Evolutionary conservation across 257 asterid genomes (phyloP).

Genomic region (Przewalskia tangutica): DNA sequence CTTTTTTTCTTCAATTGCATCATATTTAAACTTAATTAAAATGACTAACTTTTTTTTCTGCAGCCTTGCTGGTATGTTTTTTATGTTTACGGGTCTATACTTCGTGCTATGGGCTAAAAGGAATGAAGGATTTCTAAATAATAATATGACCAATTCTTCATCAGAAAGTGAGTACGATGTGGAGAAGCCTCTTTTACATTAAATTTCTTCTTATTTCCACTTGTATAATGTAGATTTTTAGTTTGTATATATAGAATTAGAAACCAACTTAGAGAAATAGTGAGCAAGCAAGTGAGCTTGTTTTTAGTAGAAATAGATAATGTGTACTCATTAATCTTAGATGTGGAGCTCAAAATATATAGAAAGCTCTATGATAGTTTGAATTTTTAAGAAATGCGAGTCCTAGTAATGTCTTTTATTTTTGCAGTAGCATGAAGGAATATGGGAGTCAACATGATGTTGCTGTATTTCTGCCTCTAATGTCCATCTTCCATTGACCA

Average conservation of each 20-base stretch:
- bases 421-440: conserved; percentile 8
- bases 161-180: conserved; percentile 37
- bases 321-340: neutral
- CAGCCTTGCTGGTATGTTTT: conserved; percentile 76
- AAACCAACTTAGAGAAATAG: neutral
- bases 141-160: neutral
- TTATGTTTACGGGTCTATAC: conserved; percentile 81
- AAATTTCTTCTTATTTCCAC: conserved; percentile 1
- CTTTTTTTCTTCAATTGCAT: neutral
- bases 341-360: neutral
- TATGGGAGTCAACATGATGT: neutral
- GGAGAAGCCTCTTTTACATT: conserved; percentile 74
- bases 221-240: neutral
- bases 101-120: conserved; percentile 85
- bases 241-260: neutral
- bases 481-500: neutral
- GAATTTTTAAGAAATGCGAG: neutral
- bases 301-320: neutral
- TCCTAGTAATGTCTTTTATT: conserved; percentile 5
- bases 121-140: conserved; percentile 30
- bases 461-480: neutral
- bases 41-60: neutral
- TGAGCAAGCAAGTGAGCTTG: neutral
- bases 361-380: neutral
- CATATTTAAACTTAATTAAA: neutral